phyloP scores from a whole-genome alignment of 306 rosid genomes.

The Medicago truncatula region DNA sequence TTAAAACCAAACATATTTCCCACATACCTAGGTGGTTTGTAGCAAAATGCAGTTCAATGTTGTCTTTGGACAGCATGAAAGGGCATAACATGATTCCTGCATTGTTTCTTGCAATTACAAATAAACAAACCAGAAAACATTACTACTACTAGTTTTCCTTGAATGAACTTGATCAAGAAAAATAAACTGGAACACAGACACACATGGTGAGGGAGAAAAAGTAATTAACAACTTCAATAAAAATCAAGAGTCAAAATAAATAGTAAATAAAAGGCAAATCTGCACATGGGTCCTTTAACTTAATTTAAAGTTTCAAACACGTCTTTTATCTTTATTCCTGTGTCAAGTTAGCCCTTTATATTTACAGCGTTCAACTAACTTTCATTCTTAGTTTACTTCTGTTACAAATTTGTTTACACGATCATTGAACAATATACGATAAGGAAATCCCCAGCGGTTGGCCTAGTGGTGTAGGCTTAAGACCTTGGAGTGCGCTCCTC shows the following conservation, averaged over 20 bases:
- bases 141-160: constrained; percentile 21
- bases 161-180: constrained; percentile 32
- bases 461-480: too few species aligned
- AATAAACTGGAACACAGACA: not conserved
- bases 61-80: constrained; percentile 78
- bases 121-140: constrained; percentile 44
- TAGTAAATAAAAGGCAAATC: not conserved
- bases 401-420: too few species aligned
- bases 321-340: too few species aligned
- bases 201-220: not conserved
- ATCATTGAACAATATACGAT: too few species aligned
- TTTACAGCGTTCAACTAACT: too few species aligned
- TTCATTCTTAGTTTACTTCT: too few species aligned
- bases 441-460: too few species aligned
- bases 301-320: too few species aligned
- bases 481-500: too few species aligned
- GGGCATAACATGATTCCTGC: constrained; percentile 96
- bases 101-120: constrained; percentile 72
- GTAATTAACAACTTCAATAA: not conserved
- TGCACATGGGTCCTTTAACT: too few species aligned
- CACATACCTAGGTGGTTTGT: constrained; percentile 81
- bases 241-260: not conserved
- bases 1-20: constrained; percentile 1
- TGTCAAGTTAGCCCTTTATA: too few species aligned
- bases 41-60: constrained; percentile 89